Base-by-base conservation (phyloP, 768 basidiomycete genomes). In the Tricholoma sp. region DNA sequence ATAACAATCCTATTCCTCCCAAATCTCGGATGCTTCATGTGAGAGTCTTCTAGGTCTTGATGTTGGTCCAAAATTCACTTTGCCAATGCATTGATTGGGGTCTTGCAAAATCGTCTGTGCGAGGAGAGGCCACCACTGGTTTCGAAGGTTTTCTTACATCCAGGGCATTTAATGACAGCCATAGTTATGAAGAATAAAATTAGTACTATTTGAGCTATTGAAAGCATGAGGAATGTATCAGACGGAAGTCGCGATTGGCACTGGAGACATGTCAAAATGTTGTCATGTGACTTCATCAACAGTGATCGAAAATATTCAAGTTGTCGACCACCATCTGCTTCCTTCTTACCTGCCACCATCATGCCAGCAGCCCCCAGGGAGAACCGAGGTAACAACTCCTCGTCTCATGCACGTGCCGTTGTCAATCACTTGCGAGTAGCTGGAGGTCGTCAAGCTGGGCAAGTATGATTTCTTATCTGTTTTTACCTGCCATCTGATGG, bases 181-280 rank as follows among this genome's bases (percentile, higher is more conserved):
- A 51, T 51, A 31, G 29, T 48, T 15, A 48, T 48, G 28, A 34
- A 20, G 50, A 51, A 51, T 51, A 51, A 51, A 50, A 50, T 36
- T 17, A 50, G 31, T 33, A 50, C 15, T 33, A 36, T 33, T 32
- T 17, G 24, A 51, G 50, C 50, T 34, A 34, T 51, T n/a, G 6
- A 34, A 34, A 12, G 33, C 32, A 34, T 34, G 15, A 51, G 13
- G 15, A 13, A 34, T n/a, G n/a, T n/a, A 15, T 24, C 15, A n/a
- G 9, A 50, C 8, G 17, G 50, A 50, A 33, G 50, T 34, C 15
- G 17, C 33, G 15, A 32, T 17, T 24, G 24, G 24, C 24, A 24
- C n/a, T n/a, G n/a, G 49, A 34, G 49, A 50, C 4, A 12, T 15
- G n/a, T 28, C 18, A 18, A 39, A 10, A 17, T 51, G 50, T 32